These are phyloP conservation scores for Fusarium palustre DNA, from an alignment of 2,329 filamentous ascomycete species.

Conservation along the genomic window DNA sequence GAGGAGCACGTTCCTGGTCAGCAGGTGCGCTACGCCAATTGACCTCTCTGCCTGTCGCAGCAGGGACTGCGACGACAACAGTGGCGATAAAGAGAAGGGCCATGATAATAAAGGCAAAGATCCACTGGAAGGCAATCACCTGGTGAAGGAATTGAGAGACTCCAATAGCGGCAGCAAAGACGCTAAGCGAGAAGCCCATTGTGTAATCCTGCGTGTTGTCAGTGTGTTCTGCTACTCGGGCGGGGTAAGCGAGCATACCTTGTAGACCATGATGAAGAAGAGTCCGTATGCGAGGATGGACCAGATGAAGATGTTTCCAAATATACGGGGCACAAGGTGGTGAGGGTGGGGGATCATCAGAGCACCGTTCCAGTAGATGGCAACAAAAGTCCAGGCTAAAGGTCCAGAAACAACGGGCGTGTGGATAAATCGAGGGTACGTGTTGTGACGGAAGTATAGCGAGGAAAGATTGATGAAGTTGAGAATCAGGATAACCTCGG, in stretches of 20 bases:
- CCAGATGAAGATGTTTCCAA: constrained; percentile 92
- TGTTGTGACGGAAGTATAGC: constrained; percentile 83
- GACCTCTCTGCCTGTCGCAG: constrained; percentile 69
- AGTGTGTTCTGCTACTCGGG: constrained; percentile 11
- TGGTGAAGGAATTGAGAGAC: constrained; percentile 81
- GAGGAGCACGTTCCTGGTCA: constrained; percentile 71
- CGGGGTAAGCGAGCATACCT: constrained; percentile 60
- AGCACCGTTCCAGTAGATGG: constrained; percentile 90
- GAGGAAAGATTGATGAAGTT: constrained; percentile 85
- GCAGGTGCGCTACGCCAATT: constrained; percentile 58
- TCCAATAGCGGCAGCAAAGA: constrained; percentile 79
- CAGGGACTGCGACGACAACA: constrained; percentile 72
- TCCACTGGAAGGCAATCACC: constrained; percentile 86
- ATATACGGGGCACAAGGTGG: constrained; percentile 76
- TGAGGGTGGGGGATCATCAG: constrained; percentile 79
- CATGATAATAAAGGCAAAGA: constrained; percentile 90
- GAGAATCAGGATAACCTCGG: constrained; percentile 79
- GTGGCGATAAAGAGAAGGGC: constrained; percentile 77
- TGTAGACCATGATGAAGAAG: constrained; percentile 80
- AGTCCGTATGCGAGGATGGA: constrained; percentile 79
- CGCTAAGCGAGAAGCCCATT: constrained; percentile 82
- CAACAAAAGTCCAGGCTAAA: constrained; percentile 85
- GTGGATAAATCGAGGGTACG: constrained; percentile 80
- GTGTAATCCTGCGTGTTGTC: constrained; percentile 68
- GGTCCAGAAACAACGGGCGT: constrained; percentile 80